phyloP scores from a whole-genome alignment of 495 filamentous ascomycete species.

The Delitschia confertaspora region DNA sequence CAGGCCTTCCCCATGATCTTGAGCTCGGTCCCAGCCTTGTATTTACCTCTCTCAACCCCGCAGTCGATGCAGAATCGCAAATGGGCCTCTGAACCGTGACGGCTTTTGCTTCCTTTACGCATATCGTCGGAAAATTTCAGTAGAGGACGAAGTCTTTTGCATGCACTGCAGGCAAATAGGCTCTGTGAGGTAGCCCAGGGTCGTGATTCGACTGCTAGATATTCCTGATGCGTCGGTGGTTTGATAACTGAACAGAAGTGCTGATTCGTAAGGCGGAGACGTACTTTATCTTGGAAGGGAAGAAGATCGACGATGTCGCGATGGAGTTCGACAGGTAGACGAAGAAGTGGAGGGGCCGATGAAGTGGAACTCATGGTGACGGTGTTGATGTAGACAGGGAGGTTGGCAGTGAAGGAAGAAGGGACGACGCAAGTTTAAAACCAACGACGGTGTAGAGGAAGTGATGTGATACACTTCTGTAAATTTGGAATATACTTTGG shows the following conservation, averaged over 20 bases:
- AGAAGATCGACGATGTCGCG: slow-evolving; percentile 18
- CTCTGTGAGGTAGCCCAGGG: slow-evolving; percentile 10
- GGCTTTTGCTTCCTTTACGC: slow-evolving; percentile 18
- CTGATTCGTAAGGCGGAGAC: slow-evolving; percentile 3
- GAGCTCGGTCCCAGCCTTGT: slow-evolving; percentile 8
- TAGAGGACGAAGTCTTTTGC: slow-evolving; percentile 10
- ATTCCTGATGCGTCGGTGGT: slow-evolving; percentile 7
- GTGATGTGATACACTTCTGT: neutral
- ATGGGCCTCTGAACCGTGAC: slow-evolving; percentile 11
- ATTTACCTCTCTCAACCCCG: slow-evolving; percentile 11
- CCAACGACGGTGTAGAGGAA: too few species aligned
- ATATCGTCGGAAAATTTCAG: slow-evolving; percentile 14
- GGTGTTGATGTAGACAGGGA: neutral
- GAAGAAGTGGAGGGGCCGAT: slow-evolving; percentile 12
- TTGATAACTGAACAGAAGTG: slow-evolving; percentile 13
- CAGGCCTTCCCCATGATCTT: slow-evolving; percentile 6
- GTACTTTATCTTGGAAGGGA: slow-evolving; percentile 9
- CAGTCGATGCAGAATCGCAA: slow-evolving; percentile 19
- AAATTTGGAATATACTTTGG: neutral
- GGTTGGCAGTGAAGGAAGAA: neutral
- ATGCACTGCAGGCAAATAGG: slow-evolving; percentile 16
- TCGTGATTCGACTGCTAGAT: slow-evolving; percentile 11
- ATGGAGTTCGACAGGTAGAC: slow-evolving; percentile 21
- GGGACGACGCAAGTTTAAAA: too few species aligned
- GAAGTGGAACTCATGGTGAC: neutral